These are phyloP conservation scores for Trypanosoma lewisi DNA, from an alignment of 208 protist species.

Conservation along the genomic window DNA sequence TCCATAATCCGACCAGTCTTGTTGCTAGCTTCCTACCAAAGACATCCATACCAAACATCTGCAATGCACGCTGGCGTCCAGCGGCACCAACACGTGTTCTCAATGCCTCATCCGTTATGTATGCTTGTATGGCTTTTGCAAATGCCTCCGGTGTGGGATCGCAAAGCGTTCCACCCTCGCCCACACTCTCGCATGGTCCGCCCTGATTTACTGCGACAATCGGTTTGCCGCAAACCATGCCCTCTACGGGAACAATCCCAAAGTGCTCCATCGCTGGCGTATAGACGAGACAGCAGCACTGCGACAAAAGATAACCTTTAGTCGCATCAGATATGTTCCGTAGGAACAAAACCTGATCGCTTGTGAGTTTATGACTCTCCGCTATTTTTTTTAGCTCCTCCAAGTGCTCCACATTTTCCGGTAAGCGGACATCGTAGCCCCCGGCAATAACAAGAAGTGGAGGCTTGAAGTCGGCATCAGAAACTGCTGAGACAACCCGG, in stretches of 20 bases:
- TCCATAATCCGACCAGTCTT: constrained; percentile 24
- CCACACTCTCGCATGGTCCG: constrained; percentile 93
- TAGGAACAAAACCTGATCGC: constrained; percentile 71
- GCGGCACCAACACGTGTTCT: constrained; percentile 38
- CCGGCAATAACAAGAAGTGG: constrained; percentile 83
- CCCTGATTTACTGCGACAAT: constrained; percentile 92
- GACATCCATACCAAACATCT: constrained; percentile 45
- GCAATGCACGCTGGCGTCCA: constrained; percentile 34
- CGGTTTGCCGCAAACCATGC: constrained; percentile 68
- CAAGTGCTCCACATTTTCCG: constrained; percentile 83
- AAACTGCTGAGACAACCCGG: constrained; percentile 21
- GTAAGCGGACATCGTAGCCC: constrained; percentile 71
- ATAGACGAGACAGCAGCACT: constrained; percentile 88
- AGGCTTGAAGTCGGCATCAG: not conserved
- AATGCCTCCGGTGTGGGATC: constrained; percentile 57
- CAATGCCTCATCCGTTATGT: constrained; percentile 31
- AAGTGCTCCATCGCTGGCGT: constrained; percentile 96
- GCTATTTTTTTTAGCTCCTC: constrained; percentile 67
- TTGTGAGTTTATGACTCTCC: constrained; percentile 20
- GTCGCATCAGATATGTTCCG: constrained; percentile 75
- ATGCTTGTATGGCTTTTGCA: constrained; percentile 47
- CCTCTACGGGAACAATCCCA: constrained; percentile 92
- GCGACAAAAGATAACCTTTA: constrained; percentile 65
- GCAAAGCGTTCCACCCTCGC: constrained; percentile 53
- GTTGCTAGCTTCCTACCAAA: constrained; percentile 58